These are phyloP conservation scores for Petunia hybrid DNA, from an alignment of 305 asterid genomes.

Conservation along the genomic window DNA sequence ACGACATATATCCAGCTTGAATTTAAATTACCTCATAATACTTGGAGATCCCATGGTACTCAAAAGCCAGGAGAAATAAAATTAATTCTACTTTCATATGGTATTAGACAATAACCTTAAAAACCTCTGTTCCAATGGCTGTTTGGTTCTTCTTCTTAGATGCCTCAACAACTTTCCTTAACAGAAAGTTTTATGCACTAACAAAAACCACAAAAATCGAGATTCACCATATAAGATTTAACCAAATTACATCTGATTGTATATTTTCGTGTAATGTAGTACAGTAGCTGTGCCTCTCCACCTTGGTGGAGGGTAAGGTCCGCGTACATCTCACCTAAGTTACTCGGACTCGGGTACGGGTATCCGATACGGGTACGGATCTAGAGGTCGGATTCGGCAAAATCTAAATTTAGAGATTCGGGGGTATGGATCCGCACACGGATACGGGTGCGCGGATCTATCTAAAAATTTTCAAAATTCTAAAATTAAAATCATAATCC, in stretches of 20 bases:
- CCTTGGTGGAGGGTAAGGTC: too few species aligned
- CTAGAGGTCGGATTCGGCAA: too few species aligned
- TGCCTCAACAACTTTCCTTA: neutral
- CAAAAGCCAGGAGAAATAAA: neutral
- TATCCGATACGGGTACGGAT: too few species aligned
- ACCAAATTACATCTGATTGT: slow-evolving; percentile 2
- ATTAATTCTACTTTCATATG: neutral
- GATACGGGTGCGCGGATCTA: too few species aligned
- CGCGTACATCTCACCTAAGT: too few species aligned
- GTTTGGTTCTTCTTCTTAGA: neutral
- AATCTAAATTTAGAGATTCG: too few species aligned
- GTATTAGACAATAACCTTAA: neutral
- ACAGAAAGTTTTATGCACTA: neutral
- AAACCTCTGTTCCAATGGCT: neutral
- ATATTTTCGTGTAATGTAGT: slow-evolving; percentile 2
- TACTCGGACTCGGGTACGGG: too few species aligned
- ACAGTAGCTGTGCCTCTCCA: neutral
- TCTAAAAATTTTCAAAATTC: too few species aligned
- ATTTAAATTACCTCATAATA: neutral
- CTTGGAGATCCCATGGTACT: neutral
- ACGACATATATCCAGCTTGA: neutral
- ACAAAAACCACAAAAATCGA: neutral
- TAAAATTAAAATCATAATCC: too few species aligned
- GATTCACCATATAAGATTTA: slow-evolving; percentile 13
- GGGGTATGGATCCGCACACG: too few species aligned